A percentile compares a stretch with the other conserved stretches of the same genome.
Conservation (phyloP, 129 eudicot genomes). For the Mikania micrantha region DNA sequence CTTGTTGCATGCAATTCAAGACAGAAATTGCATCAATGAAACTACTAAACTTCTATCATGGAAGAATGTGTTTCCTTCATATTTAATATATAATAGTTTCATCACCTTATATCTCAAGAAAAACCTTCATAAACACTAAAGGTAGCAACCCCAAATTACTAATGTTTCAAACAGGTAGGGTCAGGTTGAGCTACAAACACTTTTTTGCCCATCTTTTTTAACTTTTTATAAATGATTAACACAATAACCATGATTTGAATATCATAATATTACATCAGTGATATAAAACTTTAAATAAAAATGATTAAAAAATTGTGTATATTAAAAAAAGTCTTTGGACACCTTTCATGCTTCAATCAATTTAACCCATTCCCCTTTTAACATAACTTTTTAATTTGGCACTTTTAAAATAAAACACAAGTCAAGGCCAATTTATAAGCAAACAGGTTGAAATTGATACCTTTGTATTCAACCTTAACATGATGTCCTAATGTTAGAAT, state of each 20-base stretch:
- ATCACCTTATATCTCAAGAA: not conserved
- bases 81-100: not conserved
- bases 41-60: not conserved
- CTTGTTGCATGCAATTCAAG: not conserved
- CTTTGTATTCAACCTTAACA: too few relatives aligned
- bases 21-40: not conserved
- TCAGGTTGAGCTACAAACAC: not conserved
- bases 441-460: not conserved
- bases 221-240: too few relatives aligned
- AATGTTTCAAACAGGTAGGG: not conserved
- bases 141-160: not conserved
- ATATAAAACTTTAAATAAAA: not conserved
- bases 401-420: not conserved
- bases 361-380: not conserved
- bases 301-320: not conserved
- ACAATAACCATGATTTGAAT: not conserved
- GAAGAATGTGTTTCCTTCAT: not conserved
- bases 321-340: not conserved
- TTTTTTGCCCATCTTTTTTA: not conserved
- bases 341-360: not conserved
- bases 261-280: not conserved
- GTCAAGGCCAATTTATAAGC: not conserved
- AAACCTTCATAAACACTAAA: too few relatives aligned
- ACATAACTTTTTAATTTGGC: not conserved
- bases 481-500: too few relatives aligned